Evolutionary conservation across 2,329 filamentous ascomycete genomes (phyloP), one percentile per base, ranked within the genome.

Genomic region (Aspergillus sp.): DNA sequence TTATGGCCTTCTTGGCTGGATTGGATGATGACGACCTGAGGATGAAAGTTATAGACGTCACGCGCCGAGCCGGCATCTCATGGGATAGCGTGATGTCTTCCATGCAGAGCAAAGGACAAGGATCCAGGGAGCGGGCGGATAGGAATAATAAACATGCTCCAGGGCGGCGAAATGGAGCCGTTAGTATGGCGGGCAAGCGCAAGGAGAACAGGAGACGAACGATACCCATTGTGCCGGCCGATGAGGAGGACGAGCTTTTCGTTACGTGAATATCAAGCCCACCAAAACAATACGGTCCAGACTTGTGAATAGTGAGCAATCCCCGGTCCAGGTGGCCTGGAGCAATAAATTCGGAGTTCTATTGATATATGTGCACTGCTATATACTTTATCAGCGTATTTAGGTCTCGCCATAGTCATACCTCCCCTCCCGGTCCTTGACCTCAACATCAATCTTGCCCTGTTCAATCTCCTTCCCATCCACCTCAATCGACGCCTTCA

Each of bases 401-500:
- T 33, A 91, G 57, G 88, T 91, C 82, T 91, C 88, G 51, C 80
- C 78, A 75, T 91, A 97, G 69, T 85, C 82, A 74, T 96, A 97
- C 17, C 86, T 82, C 24, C 89, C 87, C 34, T 87, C 86, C 13
- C 89, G 88, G 59, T 96, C 90, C 75, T 89, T 86, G 12, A 98
- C 90, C 15, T 80, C 81, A 33, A 98, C 90, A 78, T 96, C 89
- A 63, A 98, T 89, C 70, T 80, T 87, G 34, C 89, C 90, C 80
- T 96, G 90, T 72, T 92, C 86, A 33, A 98, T 76, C 79, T 96
- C 91, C 79, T 89, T 87, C 39, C 93, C 93, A 57, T 83, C 81
- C 30, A 96, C 86, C 71, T 85, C 87, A 65, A 98, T 81, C 4
- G 92, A 92, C 24, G 90, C 93, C 62, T 83, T 88, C 83, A 99